Conservation (phyloP, 345 rosid species). For the Stellera chamaejasme region DNA sequence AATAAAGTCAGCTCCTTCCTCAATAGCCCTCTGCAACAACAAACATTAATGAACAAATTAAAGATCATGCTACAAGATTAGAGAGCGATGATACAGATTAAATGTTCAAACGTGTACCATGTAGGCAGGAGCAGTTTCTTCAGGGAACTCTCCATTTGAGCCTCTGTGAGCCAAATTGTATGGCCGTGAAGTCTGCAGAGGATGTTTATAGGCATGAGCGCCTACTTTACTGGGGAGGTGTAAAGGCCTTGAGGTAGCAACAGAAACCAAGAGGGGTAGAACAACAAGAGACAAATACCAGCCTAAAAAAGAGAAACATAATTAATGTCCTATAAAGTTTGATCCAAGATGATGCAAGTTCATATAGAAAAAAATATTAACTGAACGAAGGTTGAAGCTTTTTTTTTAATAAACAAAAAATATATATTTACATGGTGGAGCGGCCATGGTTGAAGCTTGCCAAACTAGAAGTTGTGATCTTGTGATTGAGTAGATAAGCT, state of each 20-base stretch:
- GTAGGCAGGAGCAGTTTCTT: conserved; percentile 85
- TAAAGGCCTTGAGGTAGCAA: conserved; percentile 49
- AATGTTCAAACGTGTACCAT: conserved; percentile 23
- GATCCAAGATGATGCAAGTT: too few species aligned
- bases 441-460: too few species aligned
- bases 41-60: conserved; percentile 44
- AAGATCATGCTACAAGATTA: background rate
- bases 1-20: conserved; percentile 92
- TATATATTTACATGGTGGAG: too few species aligned
- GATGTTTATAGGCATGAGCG: conserved; percentile 28
- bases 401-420: too few species aligned
- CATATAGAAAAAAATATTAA: too few species aligned
- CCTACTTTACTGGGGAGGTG: conserved; percentile 59
- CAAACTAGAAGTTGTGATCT: too few species aligned
- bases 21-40: conserved; percentile 84
- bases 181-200: conserved; percentile 71
- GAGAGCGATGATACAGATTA: too few species aligned
- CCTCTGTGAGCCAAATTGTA: conserved; percentile 86
- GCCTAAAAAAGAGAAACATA: too few species aligned
- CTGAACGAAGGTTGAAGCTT: too few species aligned
- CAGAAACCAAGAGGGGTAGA: conserved; percentile 29
- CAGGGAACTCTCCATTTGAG: conserved; percentile 80
- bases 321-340: background rate
- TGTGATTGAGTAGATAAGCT: too few species aligned
- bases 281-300: conserved; percentile 21